These are phyloP conservation scores for Selenicereus undatus DNA, from an alignment of 148 eudicot genomes.

Conservation along the genomic window DNA sequence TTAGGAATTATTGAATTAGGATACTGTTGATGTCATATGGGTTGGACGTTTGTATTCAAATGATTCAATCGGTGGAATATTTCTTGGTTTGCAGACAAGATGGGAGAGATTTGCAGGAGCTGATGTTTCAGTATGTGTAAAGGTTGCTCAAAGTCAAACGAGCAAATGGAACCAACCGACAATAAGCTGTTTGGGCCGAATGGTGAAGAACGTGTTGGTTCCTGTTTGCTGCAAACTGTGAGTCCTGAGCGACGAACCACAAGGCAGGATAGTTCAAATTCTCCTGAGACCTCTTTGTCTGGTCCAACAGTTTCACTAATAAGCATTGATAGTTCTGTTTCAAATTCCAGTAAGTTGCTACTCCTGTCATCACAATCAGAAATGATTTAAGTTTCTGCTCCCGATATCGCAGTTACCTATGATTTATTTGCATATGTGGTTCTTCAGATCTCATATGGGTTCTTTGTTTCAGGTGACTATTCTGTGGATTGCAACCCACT, in stretches of 20 bases:
- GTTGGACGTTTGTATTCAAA: background rate
- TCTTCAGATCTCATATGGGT: background rate
- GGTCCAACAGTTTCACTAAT: slow-evolving; percentile 38
- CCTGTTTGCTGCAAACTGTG: slow-evolving; percentile 24
- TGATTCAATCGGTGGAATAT: slow-evolving; percentile 12
- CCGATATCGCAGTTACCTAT: background rate
- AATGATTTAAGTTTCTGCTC: background rate
- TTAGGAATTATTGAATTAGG: background rate
- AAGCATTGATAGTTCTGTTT: slow-evolving; percentile 48
- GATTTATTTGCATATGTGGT: slow-evolving; percentile 2
- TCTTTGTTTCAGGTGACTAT: slow-evolving; percentile 56
- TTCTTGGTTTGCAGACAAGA: slow-evolving; percentile 9
- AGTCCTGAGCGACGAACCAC: slow-evolving; percentile 25
- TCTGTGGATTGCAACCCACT: slow-evolving; percentile 44
- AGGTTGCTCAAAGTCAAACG: slow-evolving; percentile 32
- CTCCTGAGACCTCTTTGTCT: slow-evolving; percentile 21
- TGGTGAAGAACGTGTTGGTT: slow-evolving; percentile 19
- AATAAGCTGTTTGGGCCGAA: slow-evolving; percentile 22
- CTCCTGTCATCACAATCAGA: background rate
- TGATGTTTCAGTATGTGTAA: slow-evolving; percentile 41
- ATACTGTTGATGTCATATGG: background rate
- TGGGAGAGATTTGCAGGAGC: slow-evolving; percentile 1
- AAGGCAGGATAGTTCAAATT: slow-evolving; percentile 34
- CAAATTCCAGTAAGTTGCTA: slow-evolving; percentile 50
- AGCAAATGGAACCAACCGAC: slow-evolving; percentile 41